Conservation (phyloP, 2,329 filamentous ascomycete genomes). For the Paraconiothyrium sp. region DNA sequence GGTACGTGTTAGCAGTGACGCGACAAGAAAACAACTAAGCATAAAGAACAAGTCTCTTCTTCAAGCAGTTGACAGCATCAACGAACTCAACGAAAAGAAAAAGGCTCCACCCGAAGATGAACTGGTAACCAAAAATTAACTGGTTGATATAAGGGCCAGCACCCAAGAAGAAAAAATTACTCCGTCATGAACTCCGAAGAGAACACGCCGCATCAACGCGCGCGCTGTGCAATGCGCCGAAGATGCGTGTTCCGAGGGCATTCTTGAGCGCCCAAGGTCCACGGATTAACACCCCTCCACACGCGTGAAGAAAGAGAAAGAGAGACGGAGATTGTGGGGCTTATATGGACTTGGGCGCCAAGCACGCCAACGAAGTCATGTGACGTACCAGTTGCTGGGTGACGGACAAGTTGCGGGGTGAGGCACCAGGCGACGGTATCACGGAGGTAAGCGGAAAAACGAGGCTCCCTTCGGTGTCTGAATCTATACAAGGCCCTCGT, state of each 20-base stretch:
- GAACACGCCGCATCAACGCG: background rate
- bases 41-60: constrained; percentile 6
- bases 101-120: background rate
- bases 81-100: constrained; percentile 15
- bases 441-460: background rate
- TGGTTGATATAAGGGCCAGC: background rate
- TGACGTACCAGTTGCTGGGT: background rate
- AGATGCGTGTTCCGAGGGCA: background rate
- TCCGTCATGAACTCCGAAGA: background rate
- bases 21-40: background rate
- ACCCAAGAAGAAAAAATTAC: background rate
- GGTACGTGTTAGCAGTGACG: background rate
- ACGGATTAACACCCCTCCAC: no score
- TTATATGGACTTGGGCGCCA: background rate
- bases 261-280: background rate
- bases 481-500: background rate
- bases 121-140: background rate
- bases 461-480: background rate
- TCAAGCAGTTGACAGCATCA: constrained; percentile 14
- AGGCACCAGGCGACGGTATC: background rate
- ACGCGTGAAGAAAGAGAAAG: background rate
- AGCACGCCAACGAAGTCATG: background rate
- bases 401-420: background rate
- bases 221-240: background rate
- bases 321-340: background rate